phyloP scores from a whole-genome alignment of 352 stramenopile genomes.

The Phytophthora boehmeriae region DNA sequence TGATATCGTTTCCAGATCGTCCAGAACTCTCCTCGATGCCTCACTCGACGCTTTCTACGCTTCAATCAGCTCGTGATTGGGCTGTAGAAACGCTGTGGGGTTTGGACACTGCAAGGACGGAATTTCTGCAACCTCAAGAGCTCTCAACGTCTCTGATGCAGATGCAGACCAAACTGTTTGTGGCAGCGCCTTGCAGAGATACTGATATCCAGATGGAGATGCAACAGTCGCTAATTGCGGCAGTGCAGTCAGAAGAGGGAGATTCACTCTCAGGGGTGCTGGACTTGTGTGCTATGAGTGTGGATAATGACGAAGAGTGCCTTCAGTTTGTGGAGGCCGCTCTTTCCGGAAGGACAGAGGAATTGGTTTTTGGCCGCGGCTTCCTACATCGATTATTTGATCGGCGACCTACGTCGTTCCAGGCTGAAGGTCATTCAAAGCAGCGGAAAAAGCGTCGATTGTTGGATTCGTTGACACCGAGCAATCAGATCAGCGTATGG shows the following conservation, averaged over 20 bases:
- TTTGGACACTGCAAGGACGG: slow-evolving; percentile 10
- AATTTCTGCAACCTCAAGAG: slow-evolving; percentile 3
- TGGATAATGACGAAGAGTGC: slow-evolving; percentile 36
- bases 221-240: slow-evolving; percentile 31
- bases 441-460: slow-evolving; percentile 6
- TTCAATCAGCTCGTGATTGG: slow-evolving; percentile 36
- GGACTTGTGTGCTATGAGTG: slow-evolving; percentile 30
- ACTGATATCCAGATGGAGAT: slow-evolving; percentile 34
- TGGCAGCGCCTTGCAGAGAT: slow-evolving; percentile 27
- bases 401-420: slow-evolving; percentile 3
- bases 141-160: slow-evolving; percentile 34
- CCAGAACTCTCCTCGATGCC: slow-evolving; percentile 9
- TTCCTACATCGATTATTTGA: slow-evolving; percentile 38
- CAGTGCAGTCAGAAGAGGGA: slow-evolving; percentile 18
- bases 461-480: slow-evolving; percentile 35
- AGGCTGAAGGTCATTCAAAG: not conserved
- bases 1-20: slow-evolving; percentile 42
- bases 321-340: slow-evolving; percentile 33
- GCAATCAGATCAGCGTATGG: slow-evolving; percentile 40
- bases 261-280: slow-evolving; percentile 24
- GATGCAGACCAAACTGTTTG: slow-evolving; percentile 45
- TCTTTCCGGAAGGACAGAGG: slow-evolving; percentile 24
- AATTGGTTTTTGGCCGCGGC: slow-evolving; percentile 16
- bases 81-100: slow-evolving; percentile 48
- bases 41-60: slow-evolving; percentile 18